Base-by-base conservation (phyloP, 352 stramenopile species). In the Phytopythium boreale region DNA sequence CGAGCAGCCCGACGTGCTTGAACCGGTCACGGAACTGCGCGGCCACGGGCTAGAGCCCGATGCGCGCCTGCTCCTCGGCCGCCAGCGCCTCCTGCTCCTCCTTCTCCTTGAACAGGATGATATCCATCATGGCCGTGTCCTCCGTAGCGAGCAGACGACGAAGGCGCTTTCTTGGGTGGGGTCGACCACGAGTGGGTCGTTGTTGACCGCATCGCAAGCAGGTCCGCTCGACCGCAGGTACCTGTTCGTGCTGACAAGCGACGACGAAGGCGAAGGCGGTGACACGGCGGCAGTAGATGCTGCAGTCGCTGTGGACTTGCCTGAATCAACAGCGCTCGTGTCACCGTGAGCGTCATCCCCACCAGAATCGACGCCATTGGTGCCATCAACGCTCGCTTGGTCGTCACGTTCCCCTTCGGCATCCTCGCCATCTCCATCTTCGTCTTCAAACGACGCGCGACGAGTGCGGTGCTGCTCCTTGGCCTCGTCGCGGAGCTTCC, bases 81-180 rank as follows among this genome's bases (percentile, higher is more conserved):
- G 64, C 71, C 22, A 75, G 17, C 31, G 72, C 72, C 0, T 69
- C 66, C 36, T 74, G 59, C 7, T 44, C 74, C 4, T 77, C 73
- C 29, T 80, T 87, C 68, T 93, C 79, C 46, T 89, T 84, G 65
- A 71, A 89, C 66, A 77, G 77, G 69, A 93, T 89, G 17, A 90
- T 68, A 11, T 75, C 72, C 26, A 86, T 50, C 63, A 93, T 77
- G 14, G 77, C 70, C 36, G 72, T 61, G 56, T 91, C 84, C 31
- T 93, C 77, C 34, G 74, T 59, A 1, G 69, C 69, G n/a, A 91
- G 81, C 24, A 93, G 71, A 27, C 75, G 53, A 1, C 84, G 46
- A 2, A 91, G 58, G 10, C 79, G 79, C 2, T 47, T 17, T 66
- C 65, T n/a, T 74, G 52, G 14, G 24, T 31, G 0, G 39, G 24